Evolutionary conservation across 306 rosid genomes (phyloP).

Genomic region (Elaeagnus macrophylla): DNA sequence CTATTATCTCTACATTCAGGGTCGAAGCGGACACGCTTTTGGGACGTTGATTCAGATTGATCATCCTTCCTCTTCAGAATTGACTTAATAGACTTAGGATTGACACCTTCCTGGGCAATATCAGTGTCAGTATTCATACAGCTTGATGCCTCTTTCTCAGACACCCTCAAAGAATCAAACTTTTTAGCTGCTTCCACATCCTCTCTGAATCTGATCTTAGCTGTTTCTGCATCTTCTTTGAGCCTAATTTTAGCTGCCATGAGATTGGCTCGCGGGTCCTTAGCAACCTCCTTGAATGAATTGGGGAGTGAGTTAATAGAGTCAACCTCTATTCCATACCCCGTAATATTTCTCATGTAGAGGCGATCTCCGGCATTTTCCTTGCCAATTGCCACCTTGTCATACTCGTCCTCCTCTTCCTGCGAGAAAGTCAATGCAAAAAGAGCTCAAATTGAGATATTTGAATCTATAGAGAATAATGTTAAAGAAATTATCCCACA

Average conservation of each 20-base stretch:
- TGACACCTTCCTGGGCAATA: slow-evolving; percentile 18
- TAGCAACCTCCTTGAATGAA: slow-evolving; percentile 31
- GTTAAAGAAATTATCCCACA: no score
- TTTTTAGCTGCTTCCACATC: slow-evolving; percentile 53
- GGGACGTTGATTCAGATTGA: slow-evolving; percentile 31
- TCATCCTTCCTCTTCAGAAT: slow-evolving; percentile 74
- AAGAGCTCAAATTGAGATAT: background rate
- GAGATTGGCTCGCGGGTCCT: slow-evolving; percentile 87
- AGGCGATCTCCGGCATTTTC: slow-evolving; percentile 50
- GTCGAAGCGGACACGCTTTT: slow-evolving; percentile 78
- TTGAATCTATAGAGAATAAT: background rate
- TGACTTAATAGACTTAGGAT: slow-evolving; percentile 75
- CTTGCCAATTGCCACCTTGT: slow-evolving; percentile 71
- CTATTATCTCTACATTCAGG: slow-evolving; percentile 39
- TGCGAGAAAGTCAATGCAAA: slow-evolving; percentile 21
- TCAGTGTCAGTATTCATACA: slow-evolving; percentile 13
- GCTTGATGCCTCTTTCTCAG: slow-evolving; percentile 29
- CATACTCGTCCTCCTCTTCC: slow-evolving; percentile 89
- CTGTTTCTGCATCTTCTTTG: slow-evolving; percentile 64
- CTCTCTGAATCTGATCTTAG: slow-evolving; percentile 53
- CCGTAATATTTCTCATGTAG: slow-evolving; percentile 55
- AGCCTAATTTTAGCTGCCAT: slow-evolving; percentile 67
- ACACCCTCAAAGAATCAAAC: slow-evolving; percentile 43
- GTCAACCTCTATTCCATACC: slow-evolving; percentile 55
- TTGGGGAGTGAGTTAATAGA: slow-evolving; percentile 42